phyloP scores from a whole-genome alignment of 2,329 filamentous ascomycete genomes.

The Leptographium lundbergii region DNA sequence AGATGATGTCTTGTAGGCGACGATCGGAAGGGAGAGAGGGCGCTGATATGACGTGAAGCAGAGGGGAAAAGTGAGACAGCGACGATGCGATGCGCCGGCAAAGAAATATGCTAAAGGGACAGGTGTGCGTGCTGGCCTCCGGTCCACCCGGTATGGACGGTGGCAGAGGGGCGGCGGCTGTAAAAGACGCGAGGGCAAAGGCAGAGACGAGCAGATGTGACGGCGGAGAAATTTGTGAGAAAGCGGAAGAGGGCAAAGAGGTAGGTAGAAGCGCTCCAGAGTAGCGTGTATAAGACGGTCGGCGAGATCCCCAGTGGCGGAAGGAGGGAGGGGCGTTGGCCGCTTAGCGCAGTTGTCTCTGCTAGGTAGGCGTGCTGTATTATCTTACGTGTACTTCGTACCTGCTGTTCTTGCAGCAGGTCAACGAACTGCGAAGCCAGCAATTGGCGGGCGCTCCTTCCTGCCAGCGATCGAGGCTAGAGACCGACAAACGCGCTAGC shows the following conservation, averaged over 20 bases:
- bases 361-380: neutral
- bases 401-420: slow-evolving; percentile 4
- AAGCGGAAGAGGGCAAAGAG: neutral
- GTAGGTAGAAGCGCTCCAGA: neutral
- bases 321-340: neutral
- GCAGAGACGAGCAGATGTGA: neutral
- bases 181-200: neutral
- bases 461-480: neutral
- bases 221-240: neutral
- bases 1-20: neutral
- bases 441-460: slow-evolving; percentile 7
- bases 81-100: neutral
- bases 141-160: neutral
- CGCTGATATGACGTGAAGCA: neutral
- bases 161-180: neutral
- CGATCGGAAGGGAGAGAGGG: neutral
- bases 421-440: slow-evolving; percentile 9
- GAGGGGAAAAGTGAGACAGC: neutral
- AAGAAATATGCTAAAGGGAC: neutral
- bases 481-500: neutral
- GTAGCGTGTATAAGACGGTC: neutral
- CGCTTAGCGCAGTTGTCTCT: neutral
- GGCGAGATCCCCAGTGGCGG: neutral
- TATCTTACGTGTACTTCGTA: neutral
- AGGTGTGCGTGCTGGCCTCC: neutral